Evolutionary conservation across 768 basidiomycete genomes (phyloP).

Genomic region (Chalciporus chontae): DNA sequence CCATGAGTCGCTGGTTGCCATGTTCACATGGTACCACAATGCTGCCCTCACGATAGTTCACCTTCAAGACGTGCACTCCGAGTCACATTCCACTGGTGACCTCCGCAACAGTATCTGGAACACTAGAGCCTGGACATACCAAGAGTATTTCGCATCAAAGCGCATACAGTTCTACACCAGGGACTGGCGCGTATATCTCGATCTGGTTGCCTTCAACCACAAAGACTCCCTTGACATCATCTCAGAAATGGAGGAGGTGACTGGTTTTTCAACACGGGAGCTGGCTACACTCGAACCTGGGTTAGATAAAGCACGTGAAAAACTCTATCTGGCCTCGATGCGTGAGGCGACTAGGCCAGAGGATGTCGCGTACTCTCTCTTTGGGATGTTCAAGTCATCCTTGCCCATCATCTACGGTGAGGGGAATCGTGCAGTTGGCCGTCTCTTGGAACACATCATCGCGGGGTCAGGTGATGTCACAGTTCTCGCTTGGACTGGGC

Average conservation of each 20-base stretch:
- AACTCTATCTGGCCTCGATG: background rate
- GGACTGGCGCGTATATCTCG: background rate
- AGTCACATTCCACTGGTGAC: background rate
- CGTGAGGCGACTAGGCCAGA: conserved; percentile 7
- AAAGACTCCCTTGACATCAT: background rate
- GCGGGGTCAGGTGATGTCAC: conserved; percentile 3
- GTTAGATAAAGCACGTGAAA: background rate
- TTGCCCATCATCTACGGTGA: conserved; percentile 13
- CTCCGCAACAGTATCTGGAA: background rate
- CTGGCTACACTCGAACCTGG: background rate
- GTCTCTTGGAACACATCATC: conserved; percentile 6
- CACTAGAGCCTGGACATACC: background rate
- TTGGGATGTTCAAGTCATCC: conserved; percentile 8
- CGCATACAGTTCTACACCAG: background rate
- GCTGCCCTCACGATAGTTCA: background rate
- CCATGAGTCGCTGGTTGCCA: background rate
- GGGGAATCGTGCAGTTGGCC: conserved; percentile 7
- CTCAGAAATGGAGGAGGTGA: background rate
- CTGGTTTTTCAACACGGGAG: background rate
- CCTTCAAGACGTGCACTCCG: background rate
- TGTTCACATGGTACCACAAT: background rate
- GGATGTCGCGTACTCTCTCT: conserved; percentile 12
- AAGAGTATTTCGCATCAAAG: background rate
- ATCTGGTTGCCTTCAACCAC: background rate
- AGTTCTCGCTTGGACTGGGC: conserved; percentile 10